Evolutionary conservation across 345 rosid genomes (phyloP).

Genomic region (Eucalyptus urophylla): DNA sequence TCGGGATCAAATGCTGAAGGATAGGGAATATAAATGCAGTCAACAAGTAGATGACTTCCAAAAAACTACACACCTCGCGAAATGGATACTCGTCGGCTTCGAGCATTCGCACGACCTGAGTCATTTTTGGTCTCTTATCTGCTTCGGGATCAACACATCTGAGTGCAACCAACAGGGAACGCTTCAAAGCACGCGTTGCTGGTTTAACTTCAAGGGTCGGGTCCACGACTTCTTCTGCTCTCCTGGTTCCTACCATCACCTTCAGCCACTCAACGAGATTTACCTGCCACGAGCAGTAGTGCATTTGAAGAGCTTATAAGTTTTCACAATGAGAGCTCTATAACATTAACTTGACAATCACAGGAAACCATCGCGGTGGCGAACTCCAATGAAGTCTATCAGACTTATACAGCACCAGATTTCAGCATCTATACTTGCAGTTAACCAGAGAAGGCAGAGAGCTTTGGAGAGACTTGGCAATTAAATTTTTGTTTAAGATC

Average conservation of each 20-base stretch:
- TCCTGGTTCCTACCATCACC: constrained; percentile 90
- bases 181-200: constrained; percentile 57
- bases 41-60: not conserved
- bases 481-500: not conserved
- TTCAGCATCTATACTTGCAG: not conserved
- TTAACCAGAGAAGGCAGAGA: not conserved
- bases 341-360: not conserved
- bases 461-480: not conserved
- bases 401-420: not conserved
- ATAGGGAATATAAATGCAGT: not conserved
- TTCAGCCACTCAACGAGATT: constrained; percentile 96
- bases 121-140: constrained; percentile 88
- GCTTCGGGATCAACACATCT: constrained; percentile 91
- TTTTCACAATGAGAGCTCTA: not conserved
- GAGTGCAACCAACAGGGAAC: constrained; percentile 69
- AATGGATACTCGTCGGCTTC: constrained; percentile 78
- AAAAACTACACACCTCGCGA: constrained; percentile 42
- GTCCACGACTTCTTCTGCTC: constrained; percentile 92
- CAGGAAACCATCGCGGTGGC: not conserved
- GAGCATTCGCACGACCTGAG: constrained; percentile 79
- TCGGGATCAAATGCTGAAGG: not conserved
- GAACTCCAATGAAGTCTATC: not conserved
- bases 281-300: constrained; percentile 30
- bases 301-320: not conserved
- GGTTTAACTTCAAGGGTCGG: constrained; percentile 71